These are phyloP conservation scores for Haplographium delicatum DNA, from an alignment of 495 filamentous ascomycete species.

Conservation along the genomic window DNA sequence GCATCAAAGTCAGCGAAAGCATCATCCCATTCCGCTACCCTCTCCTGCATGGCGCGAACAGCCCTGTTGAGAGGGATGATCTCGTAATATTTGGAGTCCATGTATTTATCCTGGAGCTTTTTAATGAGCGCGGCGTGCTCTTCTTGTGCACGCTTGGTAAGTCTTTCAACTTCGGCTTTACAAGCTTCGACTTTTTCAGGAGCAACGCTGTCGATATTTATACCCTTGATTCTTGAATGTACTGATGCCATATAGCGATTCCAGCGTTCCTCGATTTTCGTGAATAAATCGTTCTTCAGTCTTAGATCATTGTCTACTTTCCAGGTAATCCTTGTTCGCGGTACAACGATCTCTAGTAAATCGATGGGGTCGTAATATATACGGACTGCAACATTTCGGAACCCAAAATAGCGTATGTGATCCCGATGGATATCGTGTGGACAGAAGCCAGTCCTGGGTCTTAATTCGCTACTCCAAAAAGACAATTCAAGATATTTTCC, in stretches of 20 bases:
- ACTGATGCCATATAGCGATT: constrained; percentile 84
- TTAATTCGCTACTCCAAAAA: constrained; percentile 86
- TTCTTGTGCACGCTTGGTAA: constrained; percentile 71
- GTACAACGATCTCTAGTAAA: constrained; percentile 92
- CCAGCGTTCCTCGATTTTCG: constrained; percentile 70
- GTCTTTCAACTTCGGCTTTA: constrained; percentile 68
- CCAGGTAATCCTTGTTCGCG: constrained; percentile 85
- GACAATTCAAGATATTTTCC: constrained; percentile 95
- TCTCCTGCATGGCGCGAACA: constrained; percentile 83
- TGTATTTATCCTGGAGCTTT: constrained; percentile 84
- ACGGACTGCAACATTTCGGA: constrained; percentile 74
- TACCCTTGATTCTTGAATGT: constrained; percentile 72
- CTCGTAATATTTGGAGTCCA: constrained; percentile 91
- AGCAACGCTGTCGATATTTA: constrained; percentile 85
- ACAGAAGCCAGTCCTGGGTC: constrained; percentile 75
- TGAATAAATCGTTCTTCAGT: constrained; percentile 87
- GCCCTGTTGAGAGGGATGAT: constrained; percentile 88
- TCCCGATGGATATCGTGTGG: constrained; percentile 90
- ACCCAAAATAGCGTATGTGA: constrained; percentile 88
- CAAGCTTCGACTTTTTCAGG: constrained; percentile 79
- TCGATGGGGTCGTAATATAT: constrained; percentile 91
- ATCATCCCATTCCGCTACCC: constrained; percentile 88
- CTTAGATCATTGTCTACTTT: constrained; percentile 90
- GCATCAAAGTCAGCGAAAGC: constrained; percentile 85
- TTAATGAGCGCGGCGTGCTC: constrained; percentile 67